Percentiles rank a stretch among this genome's conserved stretches.
These are phyloP conservation scores for Zygnema cylindricum DNA, from an alignment of 139 green algal genomes.

Conservation along the genomic window DNA sequence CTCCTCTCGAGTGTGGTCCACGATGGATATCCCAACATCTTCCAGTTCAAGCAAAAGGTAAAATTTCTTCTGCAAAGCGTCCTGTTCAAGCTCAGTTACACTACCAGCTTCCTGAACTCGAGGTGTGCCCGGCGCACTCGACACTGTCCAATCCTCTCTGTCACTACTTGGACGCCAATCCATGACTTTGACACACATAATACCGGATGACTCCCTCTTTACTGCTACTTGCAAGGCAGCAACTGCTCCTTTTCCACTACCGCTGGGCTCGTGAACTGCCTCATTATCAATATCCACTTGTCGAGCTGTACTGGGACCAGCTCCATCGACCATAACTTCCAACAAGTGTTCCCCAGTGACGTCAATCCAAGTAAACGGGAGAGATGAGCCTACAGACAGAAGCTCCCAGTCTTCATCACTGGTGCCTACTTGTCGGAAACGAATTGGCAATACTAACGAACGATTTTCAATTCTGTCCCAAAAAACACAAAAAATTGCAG, in stretches of 20 bases:
- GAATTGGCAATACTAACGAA: constrained; percentile 29
- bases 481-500: not conserved
- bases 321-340: constrained; percentile 59
- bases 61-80: constrained; percentile 23
- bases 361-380: constrained; percentile 50
- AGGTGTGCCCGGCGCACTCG: not conserved
- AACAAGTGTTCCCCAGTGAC: constrained; percentile 11
- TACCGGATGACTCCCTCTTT: not conserved
- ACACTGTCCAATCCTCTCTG: not conserved
- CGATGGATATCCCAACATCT: constrained; percentile 56
- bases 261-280: constrained; percentile 21
- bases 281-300: constrained; percentile 23
- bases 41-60: constrained; percentile 44
- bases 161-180: constrained; percentile 45
- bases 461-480: constrained; percentile 58
- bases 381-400: constrained; percentile 20
- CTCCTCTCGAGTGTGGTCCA: constrained; percentile 55
- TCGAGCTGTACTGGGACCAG: not conserved
- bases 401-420: constrained; percentile 29
- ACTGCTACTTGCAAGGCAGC: constrained; percentile 38
- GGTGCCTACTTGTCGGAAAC: constrained; percentile 42
- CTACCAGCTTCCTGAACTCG: not conserved
- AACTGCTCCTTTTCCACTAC: not conserved
- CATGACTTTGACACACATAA: constrained; percentile 25
- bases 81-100: not conserved